A percentile compares a stretch with the other conserved stretches of the same genome.
Conservation (phyloP, 2,329 filamentous ascomycete genomes). For the Penicillium sp. region DNA sequence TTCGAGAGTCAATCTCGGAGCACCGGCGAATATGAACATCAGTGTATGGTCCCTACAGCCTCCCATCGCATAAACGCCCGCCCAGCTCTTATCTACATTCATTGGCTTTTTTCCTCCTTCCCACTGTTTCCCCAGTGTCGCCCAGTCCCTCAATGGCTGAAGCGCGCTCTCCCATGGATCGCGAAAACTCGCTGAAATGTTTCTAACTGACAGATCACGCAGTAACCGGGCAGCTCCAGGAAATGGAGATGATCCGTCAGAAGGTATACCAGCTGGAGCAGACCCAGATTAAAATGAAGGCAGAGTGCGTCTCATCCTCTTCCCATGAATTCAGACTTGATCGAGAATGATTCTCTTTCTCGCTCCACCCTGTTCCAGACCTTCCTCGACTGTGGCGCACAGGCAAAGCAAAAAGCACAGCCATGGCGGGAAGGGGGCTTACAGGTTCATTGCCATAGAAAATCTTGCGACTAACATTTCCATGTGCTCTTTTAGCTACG, state of each 20-base stretch:
- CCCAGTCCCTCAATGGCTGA: slow-evolving; percentile 17
- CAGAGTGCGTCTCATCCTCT: slow-evolving; percentile 68
- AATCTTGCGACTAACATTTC: slow-evolving; percentile 15
- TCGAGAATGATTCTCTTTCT: background rate
- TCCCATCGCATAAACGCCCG: slow-evolving; percentile 8
- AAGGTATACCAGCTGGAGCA: slow-evolving; percentile 95
- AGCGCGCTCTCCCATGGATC: slow-evolving; percentile 13
- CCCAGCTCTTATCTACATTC: background rate
- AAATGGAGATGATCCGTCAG: slow-evolving; percentile 91
- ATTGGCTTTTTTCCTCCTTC: slow-evolving; percentile 2
- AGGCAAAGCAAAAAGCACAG: background rate
- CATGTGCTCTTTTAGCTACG: slow-evolving; percentile 66
- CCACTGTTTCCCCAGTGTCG: slow-evolving; percentile 14
- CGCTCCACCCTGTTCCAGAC: background rate
- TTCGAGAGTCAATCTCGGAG: slow-evolving; percentile 84
- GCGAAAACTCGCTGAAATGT: slow-evolving; percentile 28
- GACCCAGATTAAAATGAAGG: slow-evolving; percentile 82
- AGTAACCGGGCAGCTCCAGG: slow-evolving; percentile 90
- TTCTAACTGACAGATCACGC: slow-evolving; percentile 38
- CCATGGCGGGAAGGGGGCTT: background rate
- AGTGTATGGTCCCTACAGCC: slow-evolving; percentile 67
- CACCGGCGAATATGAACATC: slow-evolving; percentile 86
- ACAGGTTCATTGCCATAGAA: slow-evolving; percentile 3
- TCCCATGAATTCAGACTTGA: background rate
- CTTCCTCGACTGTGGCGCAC: background rate